A percentile compares a stretch with the other conserved stretches of the same genome.
phyloP scores from a whole-genome alignment of 345 rosid species.

The Citrus trifoliata region DNA sequence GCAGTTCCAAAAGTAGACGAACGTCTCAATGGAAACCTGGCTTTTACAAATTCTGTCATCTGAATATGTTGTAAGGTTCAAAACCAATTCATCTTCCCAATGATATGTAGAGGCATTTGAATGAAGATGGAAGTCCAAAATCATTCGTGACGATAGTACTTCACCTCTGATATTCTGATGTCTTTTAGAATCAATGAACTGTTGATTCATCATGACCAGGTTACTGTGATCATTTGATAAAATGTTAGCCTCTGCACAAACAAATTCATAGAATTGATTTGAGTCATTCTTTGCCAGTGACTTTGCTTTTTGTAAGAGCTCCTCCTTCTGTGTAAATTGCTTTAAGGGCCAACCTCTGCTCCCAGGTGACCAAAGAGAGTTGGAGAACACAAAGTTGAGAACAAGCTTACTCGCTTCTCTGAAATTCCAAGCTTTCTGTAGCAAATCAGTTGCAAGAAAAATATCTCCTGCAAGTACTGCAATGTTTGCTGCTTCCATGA shows the following conservation, averaged over 20 bases:
- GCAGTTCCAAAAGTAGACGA: slow-evolving; percentile 43
- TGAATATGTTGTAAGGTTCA: slow-evolving; percentile 11
- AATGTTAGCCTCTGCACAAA: slow-evolving; percentile 28
- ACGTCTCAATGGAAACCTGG: slow-evolving; percentile 29
- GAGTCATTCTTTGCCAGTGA: slow-evolving; percentile 26
- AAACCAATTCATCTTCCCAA: slow-evolving; percentile 26
- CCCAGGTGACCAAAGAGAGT: slow-evolving; percentile 42
- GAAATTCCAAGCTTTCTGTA: slow-evolving; percentile 24
- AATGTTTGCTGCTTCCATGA: slow-evolving; percentile 27
- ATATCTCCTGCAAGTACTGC: slow-evolving; percentile 34
- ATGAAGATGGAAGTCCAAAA: slow-evolving; percentile 35
- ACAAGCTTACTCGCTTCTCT: slow-evolving; percentile 30
- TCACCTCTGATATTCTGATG: slow-evolving; percentile 32
- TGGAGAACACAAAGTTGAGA: slow-evolving; percentile 30
- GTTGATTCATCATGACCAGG: slow-evolving; percentile 24
- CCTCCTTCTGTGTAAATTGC: slow-evolving; percentile 26
- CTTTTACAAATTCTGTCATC: slow-evolving; percentile 3
- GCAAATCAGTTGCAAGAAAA: slow-evolving; percentile 29
- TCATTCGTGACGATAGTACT: slow-evolving; percentile 30
- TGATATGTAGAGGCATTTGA: slow-evolving; percentile 14
- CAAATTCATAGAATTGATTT: slow-evolving; percentile 24
- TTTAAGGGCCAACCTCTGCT: slow-evolving; percentile 48
- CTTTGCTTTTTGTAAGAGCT: slow-evolving; percentile 35
- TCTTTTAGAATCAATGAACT: slow-evolving; percentile 23
- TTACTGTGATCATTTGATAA: slow-evolving; percentile 12